These are phyloP conservation scores for Crucibulum laeve DNA, from an alignment of 768 basidiomycete species.

Conservation along the genomic window DNA sequence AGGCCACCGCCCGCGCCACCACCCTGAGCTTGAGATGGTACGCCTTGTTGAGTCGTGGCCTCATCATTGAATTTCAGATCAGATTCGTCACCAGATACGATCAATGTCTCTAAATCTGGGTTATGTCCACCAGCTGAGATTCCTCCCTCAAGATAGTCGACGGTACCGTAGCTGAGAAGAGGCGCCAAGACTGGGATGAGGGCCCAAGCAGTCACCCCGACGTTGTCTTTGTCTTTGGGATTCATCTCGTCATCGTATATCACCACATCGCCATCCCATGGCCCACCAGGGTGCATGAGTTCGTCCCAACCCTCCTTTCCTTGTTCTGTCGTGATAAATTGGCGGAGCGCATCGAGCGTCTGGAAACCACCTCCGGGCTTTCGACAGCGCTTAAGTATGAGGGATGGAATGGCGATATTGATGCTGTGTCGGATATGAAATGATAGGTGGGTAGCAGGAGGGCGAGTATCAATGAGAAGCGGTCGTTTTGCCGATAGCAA, in stretches of 20 bases:
- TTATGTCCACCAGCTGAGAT: constrained; percentile 59
- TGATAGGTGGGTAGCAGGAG: constrained; percentile 58
- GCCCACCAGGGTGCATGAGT: constrained; percentile 40
- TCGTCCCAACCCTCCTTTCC: constrained; percentile 72
- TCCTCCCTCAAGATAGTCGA: constrained; percentile 72
- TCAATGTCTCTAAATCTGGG: constrained; percentile 46
- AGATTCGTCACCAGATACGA: constrained; percentile 40
- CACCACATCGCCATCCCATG: constrained; percentile 75
- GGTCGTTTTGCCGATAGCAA: constrained; percentile 51
- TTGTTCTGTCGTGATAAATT: constrained; percentile 78
- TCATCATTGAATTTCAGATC: constrained; percentile 14
- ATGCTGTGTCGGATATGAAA: constrained; percentile 67
- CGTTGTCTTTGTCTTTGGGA: constrained; percentile 51
- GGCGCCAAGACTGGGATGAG: constrained; percentile 61
- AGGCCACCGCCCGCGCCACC: no score
- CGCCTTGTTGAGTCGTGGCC: constrained; percentile 13
- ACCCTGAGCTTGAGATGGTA: no score
- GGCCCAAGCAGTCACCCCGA: constrained; percentile 62
- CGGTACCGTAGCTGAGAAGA: constrained; percentile 48
- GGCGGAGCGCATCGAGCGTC: constrained; percentile 63
- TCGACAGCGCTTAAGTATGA: constrained; percentile 82
- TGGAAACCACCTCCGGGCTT: constrained; percentile 68
- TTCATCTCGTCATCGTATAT: constrained; percentile 81
- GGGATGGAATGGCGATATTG: constrained; percentile 84
- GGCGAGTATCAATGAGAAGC: constrained; percentile 80